Base-by-base conservation (phyloP, 495 filamentous ascomycete species). In the Cryomyces minteri region DNA sequence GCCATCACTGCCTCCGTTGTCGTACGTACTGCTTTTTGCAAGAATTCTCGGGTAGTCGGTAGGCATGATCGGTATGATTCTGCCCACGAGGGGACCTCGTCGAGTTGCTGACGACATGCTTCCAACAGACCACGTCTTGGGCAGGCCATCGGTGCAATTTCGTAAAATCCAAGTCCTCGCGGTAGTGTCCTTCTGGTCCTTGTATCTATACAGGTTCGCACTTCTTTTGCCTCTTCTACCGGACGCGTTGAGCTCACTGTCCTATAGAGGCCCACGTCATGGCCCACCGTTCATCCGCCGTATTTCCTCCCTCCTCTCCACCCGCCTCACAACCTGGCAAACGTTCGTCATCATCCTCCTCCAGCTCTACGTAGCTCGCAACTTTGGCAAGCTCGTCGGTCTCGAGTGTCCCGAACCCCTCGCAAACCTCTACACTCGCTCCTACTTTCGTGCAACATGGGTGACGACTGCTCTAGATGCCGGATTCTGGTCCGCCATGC, bases 371-470 rank as follows among this genome's bases (percentile, higher is more conserved):
- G 67, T 86, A 39, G 74, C 81, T 42, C 82, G 90, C 37, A 96
- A 96, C 60, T 88, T 98, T 46, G 84, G 80, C 52, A 90, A 92
- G 51, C 76, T 98, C 5, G 69, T 94, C 43, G 84, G 84, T 9
- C 76, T 98, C 33, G 90, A 94, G 54, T 83, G 79, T 49, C 90
- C 90, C 10, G 90, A 98, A 48, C 90, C 90, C 18, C 68, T 98
- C 51, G 82, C 87, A 43, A 94, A 94, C 58, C 79, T 96, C 54
- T 98, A 98, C 63, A 84, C 80, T 40, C 71, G 85, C 40, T 78
- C 82, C n/a, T 98, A 92, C 64, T 98, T 95, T 63, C 79, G 92
- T 41, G 92, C 90, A 55, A 96, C 90, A 67, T 96, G 88, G 90
- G 76, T 94, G 25, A 80, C 88, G 36, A 98, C 90, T 0, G 90